Conservation (phyloP, 2,329 filamentous ascomycete species). For the Hawksworthiomyces lignivorus region DNA sequence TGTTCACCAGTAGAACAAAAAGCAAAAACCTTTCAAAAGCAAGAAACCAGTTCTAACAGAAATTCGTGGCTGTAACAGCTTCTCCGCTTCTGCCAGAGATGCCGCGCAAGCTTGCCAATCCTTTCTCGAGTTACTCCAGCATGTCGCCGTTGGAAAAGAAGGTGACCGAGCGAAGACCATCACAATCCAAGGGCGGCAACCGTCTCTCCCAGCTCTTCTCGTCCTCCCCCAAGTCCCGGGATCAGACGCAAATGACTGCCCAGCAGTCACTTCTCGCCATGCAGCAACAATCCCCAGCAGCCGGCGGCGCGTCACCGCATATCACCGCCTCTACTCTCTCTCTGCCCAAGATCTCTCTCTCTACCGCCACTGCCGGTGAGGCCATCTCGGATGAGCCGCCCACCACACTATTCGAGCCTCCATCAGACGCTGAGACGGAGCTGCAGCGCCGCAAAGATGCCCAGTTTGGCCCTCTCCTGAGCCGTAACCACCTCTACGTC, state of each 20-base stretch:
- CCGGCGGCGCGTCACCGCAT: slow-evolving; percentile 46
- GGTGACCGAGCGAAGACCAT: slow-evolving; percentile 48
- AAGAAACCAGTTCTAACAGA: too few species aligned
- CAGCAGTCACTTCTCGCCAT: slow-evolving; percentile 62
- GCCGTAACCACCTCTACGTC: slow-evolving; percentile 76
- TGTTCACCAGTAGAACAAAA: too few species aligned
- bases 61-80: slow-evolving; percentile 4
- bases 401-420: slow-evolving; percentile 76
- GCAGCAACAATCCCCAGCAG: slow-evolving; percentile 47
- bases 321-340: slow-evolving; percentile 68
- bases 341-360: slow-evolving; percentile 85
- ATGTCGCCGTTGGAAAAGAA: slow-evolving; percentile 43
- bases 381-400: slow-evolving; percentile 62
- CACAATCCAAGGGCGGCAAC: slow-evolving; percentile 57
- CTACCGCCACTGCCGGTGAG: slow-evolving; percentile 73
- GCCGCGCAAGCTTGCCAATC: slow-evolving; percentile 53
- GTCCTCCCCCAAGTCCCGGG: slow-evolving; percentile 70
- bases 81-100: slow-evolving; percentile 32
- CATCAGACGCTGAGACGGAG: slow-evolving; percentile 73
- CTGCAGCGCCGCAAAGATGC: slow-evolving; percentile 71
- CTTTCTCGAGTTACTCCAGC: slow-evolving; percentile 43
- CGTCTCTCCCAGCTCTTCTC: slow-evolving; percentile 79
- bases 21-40: too few species aligned
- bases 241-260: slow-evolving; percentile 45
- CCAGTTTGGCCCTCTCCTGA: slow-evolving; percentile 81